Evolutionary conservation across 2,329 filamentous ascomycete species (phyloP), one percentile per base, ranked within the genome.

Genomic region (Colletotrichum camelliae): DNA sequence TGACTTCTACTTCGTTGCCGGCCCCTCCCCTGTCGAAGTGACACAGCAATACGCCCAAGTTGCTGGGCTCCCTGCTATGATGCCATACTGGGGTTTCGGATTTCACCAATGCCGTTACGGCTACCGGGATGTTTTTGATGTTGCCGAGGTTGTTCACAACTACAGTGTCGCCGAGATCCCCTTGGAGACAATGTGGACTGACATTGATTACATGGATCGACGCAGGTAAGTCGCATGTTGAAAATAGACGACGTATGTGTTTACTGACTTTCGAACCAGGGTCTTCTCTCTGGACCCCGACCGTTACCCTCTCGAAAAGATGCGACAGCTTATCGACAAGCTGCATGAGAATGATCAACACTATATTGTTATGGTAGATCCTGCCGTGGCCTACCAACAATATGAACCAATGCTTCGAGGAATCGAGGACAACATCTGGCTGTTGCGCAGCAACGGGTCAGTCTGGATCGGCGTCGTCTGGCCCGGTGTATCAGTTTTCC

Each of bases 311-410:
- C 80, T 94, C 7, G 72, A 87, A 0, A 88, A 89, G 82, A 90
- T 95, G 86, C 91, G 90, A 48, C 89, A 93, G 78, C 84, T 96
- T 2, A 92, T 94, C 27, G 86, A 89, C 43, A 90, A 93, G 27
- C 88, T 97, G 0, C 94, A 96, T 80, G 82, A 85, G 8, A 89
- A 92, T 72, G 84, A 94, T 57, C 94, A 95, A 81, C 89, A 94
- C 62, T 95, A 94, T 77, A 89, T 95, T 35, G 85, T 96, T 62
- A 97, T 97, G 91, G 93, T 96, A 1, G 95, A 97, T 78, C 93
- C 93, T 4, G 91, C 91, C 2, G 87, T 89, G 21, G 87, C 89
- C 43, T 89, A 89, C 75, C 84, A 84, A 29, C 87, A 91, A 77
- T 88, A 86, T 73, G 82, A 84, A 0, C 79, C 86, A 1, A 84